A percentile compares a stretch with the other conserved stretches of the same genome.
Evolutionary conservation across 139 green algal species (phyloP).

Genomic region (Micromonas commoda): DNA sequence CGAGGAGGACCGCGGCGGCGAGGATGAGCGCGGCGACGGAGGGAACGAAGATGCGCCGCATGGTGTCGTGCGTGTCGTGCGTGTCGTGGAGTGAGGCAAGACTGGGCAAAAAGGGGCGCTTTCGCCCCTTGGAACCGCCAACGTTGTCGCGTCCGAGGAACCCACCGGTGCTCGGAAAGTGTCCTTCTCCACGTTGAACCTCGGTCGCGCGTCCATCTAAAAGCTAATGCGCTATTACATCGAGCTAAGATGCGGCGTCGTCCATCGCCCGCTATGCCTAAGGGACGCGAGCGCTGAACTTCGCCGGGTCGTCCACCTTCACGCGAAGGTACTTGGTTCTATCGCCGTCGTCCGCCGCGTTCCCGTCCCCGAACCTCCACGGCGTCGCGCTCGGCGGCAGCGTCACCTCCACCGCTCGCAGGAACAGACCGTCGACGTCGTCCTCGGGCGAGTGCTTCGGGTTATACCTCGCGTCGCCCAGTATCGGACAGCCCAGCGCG

Average conservation of each 20-base stretch:
- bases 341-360: background rate
- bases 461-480: background rate
- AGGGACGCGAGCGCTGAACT: no score
- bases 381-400: background rate
- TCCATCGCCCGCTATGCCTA: no score
- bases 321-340: background rate
- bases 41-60: background rate
- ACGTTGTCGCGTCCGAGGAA: no score
- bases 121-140: no score
- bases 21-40: background rate
- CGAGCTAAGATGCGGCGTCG: no score
- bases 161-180: no score
- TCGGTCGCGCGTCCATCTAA: no score
- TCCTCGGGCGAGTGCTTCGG: background rate
- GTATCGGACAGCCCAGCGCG: background rate
- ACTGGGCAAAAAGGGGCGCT: no score
- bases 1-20: background rate
- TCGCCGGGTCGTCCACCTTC: background rate
- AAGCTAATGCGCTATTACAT: no score
- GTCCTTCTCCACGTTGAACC: no score
- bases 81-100: no score
- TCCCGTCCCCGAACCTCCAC: background rate
- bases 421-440: background rate
- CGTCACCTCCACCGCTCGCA: background rate
- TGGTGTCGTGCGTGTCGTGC: no score